Conservation (phyloP, 176 grass and related monocot species). For the Oryza officinalis region DNA sequence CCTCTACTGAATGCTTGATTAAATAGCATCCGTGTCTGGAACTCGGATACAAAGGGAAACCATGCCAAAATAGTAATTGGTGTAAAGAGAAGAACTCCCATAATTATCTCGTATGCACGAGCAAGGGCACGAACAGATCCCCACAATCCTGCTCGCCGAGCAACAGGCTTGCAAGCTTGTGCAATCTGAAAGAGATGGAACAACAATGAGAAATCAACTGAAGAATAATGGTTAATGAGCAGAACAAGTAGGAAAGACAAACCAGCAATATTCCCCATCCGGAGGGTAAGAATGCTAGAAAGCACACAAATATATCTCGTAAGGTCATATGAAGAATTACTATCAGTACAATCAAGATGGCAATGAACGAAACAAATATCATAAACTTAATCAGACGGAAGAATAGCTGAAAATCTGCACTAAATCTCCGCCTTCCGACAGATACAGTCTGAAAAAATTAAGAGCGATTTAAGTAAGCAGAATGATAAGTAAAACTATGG, state of each 20-base stretch:
- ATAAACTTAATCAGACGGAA: conserved; percentile 96
- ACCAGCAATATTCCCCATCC: conserved; percentile 95
- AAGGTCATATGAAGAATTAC: conserved; percentile 75
- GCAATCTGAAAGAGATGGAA: conserved; percentile 60
- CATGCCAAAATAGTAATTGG: conserved; percentile 78
- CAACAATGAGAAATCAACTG: conserved; percentile 8
- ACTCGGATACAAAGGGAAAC: conserved; percentile 91
- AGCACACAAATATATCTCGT: conserved; percentile 73
- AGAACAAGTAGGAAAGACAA: conserved; percentile 26
- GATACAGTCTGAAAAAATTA: conserved; percentile 68
- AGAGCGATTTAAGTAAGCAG: conserved; percentile 22
- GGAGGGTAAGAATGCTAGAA: conserved; percentile 80
- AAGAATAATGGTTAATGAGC: conserved; percentile 12
- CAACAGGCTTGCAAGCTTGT: conserved; percentile 63
- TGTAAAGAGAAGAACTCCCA: conserved; percentile 70
- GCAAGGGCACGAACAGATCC: conserved; percentile 80
- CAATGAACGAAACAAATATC: conserved; percentile 69
- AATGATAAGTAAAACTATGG: background rate
- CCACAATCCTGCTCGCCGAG: conserved; percentile 56
- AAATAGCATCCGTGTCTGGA: conserved; percentile 91
- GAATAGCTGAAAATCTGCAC: conserved; percentile 79
- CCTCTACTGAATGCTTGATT: conserved; percentile 95
- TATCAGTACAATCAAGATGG: conserved; percentile 66
- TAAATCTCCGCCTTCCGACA: conserved; percentile 73
- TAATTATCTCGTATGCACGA: conserved; percentile 77